Percentiles rank a stretch among this genome's conserved stretches.
Conservation (phyloP, 179 eudicot genomes). For the Sideroxylon spinosum region DNA sequence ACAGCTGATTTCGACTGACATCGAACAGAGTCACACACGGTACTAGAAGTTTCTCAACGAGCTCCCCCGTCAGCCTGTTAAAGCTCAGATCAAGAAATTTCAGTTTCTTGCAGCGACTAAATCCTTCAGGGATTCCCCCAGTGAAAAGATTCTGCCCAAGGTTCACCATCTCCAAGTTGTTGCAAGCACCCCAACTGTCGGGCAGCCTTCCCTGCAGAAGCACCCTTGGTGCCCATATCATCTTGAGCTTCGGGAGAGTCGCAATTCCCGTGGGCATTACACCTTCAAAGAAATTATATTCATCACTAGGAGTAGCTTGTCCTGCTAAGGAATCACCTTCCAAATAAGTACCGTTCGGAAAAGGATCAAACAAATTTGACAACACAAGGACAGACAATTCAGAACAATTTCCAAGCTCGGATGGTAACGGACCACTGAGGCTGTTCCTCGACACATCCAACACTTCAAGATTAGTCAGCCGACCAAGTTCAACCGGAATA, state of each 20-base stretch:
- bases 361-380: conserved; percentile 49
- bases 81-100: conserved; percentile 58
- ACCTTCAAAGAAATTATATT: conserved; percentile 61
- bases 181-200: conserved; percentile 49
- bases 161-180: conserved; percentile 59
- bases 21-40: conserved; percentile 55
- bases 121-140: conserved; percentile 37
- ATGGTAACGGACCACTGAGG: conserved; percentile 47
- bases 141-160: conserved; percentile 48
- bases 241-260: conserved; percentile 53
- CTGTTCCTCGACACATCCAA: conserved; percentile 58
- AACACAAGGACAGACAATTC: conserved; percentile 44
- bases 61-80: conserved; percentile 46
- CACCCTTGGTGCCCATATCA: conserved; percentile 83
- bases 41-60: conserved; percentile 31
- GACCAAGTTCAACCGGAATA: conserved; percentile 50
- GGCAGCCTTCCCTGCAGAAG: conserved; percentile 49
- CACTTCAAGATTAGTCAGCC: conserved; percentile 42
- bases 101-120: conserved; percentile 52
- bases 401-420: conserved; percentile 46
- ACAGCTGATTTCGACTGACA: conserved; percentile 43
- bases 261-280: conserved; percentile 47
- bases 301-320: conserved; percentile 31
- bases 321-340: conserved; percentile 18
- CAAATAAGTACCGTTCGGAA: conserved; percentile 22